phyloP scores from a whole-genome alignment of 257 asterid species.

The Penstemon newberryi region DNA sequence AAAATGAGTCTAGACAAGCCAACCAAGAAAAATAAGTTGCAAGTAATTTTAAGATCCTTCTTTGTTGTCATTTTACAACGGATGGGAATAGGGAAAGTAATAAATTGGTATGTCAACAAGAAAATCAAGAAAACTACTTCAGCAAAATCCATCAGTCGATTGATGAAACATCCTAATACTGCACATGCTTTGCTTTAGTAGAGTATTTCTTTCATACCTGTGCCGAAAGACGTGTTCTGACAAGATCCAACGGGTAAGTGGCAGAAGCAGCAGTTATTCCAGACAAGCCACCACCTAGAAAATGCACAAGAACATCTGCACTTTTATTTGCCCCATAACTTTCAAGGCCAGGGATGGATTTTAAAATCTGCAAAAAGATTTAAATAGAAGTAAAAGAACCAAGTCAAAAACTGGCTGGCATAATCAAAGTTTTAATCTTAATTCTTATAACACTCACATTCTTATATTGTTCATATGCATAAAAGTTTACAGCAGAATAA shows the following conservation, averaged over 20 bases:
- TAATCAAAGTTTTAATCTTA: neutral
- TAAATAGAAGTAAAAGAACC: neutral
- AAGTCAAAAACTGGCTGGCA: too few species aligned
- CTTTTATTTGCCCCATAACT: constrained; percentile 36
- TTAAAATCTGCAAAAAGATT: constrained; percentile 44
- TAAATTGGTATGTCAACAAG: too few species aligned
- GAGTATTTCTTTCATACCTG: constrained; percentile 40
- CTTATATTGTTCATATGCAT: constrained; percentile 67
- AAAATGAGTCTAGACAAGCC: too few species aligned
- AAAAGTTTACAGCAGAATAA: constrained; percentile 66
- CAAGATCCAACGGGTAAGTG: constrained; percentile 79
- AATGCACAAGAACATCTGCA: constrained; percentile 52
- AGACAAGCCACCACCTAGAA: constrained; percentile 73
- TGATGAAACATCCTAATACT: neutral
- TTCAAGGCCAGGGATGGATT: constrained; percentile 55
- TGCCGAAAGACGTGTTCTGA: constrained; percentile 76
- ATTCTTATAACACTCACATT: constrained; percentile 39
- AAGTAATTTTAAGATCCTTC: too few species aligned
- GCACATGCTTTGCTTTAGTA: neutral
- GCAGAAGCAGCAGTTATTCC: constrained; percentile 75
- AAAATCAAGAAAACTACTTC: neutral
- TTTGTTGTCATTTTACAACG: too few species aligned
- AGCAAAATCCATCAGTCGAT: neutral
- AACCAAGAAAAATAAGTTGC: too few species aligned
- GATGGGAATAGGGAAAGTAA: neutral